Evolutionary conservation across 2,329 filamentous ascomycete species (phyloP).

Genomic region (Claviceps sp.): DNA sequence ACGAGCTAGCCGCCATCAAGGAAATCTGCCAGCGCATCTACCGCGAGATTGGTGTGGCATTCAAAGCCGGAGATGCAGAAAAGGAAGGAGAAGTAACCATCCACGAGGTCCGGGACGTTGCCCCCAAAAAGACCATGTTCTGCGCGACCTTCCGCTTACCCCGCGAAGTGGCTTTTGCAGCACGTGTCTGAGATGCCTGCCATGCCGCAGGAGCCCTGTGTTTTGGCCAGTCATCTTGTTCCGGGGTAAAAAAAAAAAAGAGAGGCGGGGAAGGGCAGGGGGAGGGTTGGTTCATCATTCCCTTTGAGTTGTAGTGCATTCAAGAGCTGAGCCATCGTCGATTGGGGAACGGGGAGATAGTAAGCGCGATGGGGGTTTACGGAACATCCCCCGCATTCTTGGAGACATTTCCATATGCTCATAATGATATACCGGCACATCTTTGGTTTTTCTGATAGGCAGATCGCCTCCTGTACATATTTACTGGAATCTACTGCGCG

Average conservation of each 20-base stretch:
- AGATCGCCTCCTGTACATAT: too few species aligned
- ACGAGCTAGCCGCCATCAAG: constrained; percentile 52
- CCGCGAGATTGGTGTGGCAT: constrained; percentile 25
- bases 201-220: not conserved
- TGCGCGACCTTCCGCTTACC: constrained; percentile 87
- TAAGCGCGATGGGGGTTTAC: too few species aligned
- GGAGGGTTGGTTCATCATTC: not conserved
- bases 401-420: too few species aligned
- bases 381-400: too few species aligned
- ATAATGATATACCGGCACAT: too few species aligned
- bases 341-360: too few species aligned
- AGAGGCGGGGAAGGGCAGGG: not conserved
- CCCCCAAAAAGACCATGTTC: constrained; percentile 92
- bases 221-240: not conserved
- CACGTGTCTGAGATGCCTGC: constrained; percentile 11
- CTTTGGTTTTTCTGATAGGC: too few species aligned
- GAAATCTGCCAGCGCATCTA: constrained; percentile 31
- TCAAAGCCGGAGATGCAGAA: constrained; percentile 31
- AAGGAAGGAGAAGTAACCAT: constrained; percentile 39
- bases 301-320: too few species aligned
- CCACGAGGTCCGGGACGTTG: constrained; percentile 70
- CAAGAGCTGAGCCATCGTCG: too few species aligned
- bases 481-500: too few species aligned
- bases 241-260: not conserved
- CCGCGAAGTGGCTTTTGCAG: constrained; percentile 63